These are phyloP conservation scores for Acrocalymma vagum DNA, from an alignment of 2,329 filamentous ascomycete species.

Conservation along the genomic window DNA sequence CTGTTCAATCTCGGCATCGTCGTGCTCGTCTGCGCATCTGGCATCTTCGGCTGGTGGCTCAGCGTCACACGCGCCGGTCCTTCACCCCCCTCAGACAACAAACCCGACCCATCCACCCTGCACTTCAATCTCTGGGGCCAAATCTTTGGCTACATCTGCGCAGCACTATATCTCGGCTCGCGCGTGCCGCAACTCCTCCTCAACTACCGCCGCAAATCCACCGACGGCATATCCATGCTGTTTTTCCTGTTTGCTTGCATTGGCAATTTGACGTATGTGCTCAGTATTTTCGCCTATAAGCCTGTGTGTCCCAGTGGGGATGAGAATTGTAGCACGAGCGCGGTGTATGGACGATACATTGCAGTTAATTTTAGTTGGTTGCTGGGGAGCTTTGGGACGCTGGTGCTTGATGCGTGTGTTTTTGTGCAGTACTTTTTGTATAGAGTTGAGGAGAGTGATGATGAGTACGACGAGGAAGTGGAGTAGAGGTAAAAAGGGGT, in stretches of 20 bases:
- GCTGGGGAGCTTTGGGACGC: constrained; percentile 85
- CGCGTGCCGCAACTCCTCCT: constrained; percentile 89
- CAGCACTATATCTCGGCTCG: constrained; percentile 85
- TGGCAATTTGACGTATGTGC: constrained; percentile 91
- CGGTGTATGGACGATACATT: constrained; percentile 81
- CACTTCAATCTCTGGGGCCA: constrained; percentile 82
- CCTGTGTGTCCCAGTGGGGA: constrained; percentile 75
- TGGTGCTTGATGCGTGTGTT: constrained; percentile 84
- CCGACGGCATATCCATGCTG: constrained; percentile 89
- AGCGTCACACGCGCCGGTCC: constrained; percentile 50
- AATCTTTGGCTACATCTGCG: constrained; percentile 92
- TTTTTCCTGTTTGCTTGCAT: constrained; percentile 98
- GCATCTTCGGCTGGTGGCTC: constrained; percentile 86
- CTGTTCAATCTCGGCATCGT: constrained; percentile 80
- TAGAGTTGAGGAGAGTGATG: constrained; percentile 56
- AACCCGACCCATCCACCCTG: constrained; percentile 59
- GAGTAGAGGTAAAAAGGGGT: not conserved
- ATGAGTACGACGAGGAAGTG: constrained; percentile 25
- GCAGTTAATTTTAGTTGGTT: constrained; percentile 92
- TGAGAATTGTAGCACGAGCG: too few species aligned
- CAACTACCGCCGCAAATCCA: constrained; percentile 91
- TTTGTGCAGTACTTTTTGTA: constrained; percentile 95
- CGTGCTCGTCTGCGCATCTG: constrained; percentile 82
- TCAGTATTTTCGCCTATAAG: constrained; percentile 90
- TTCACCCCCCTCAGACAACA: constrained; percentile 37